Evolutionary conservation across 768 basidiomycete genomes (phyloP).

Genomic region (Cystobasidium onofrii): DNA sequence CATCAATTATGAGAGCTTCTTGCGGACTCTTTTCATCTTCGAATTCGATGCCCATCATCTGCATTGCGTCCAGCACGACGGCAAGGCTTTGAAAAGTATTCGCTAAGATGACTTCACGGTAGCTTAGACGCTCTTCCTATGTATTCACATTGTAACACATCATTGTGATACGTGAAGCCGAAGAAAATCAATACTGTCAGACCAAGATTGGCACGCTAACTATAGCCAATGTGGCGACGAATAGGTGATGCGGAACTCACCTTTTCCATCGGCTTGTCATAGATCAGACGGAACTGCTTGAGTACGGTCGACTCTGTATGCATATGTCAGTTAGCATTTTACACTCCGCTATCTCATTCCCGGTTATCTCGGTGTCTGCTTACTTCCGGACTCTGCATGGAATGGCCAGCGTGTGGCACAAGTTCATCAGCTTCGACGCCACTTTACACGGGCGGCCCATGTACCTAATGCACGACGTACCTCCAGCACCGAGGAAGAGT

Average conservation of each 20-base stretch:
- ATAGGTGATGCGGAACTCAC: no score
- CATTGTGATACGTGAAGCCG: no score
- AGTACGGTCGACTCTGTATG: conserved; percentile 68
- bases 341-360: background rate
- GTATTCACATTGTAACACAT: conserved; percentile 56
- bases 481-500: conserved; percentile 88
- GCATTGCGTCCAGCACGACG: conserved; percentile 89
- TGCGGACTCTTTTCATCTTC: conserved; percentile 56
- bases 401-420: background rate
- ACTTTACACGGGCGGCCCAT: background rate
- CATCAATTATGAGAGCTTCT: conserved; percentile 53
- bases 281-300: conserved; percentile 44
- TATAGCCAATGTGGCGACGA: no score
- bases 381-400: conserved; percentile 19
- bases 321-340: background rate
- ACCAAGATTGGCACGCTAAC: no score
- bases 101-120: conserved; percentile 90
- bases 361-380: background rate
- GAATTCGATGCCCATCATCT: conserved; percentile 67
- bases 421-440: background rate
- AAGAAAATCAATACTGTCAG: background rate
- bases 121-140: conserved; percentile 77
- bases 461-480: no score
- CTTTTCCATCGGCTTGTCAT: conserved; percentile 45
- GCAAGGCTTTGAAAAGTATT: conserved; percentile 51